Conservation (phyloP, 768 basidiomycete genomes). For the Termitomyces sp. region DNA sequence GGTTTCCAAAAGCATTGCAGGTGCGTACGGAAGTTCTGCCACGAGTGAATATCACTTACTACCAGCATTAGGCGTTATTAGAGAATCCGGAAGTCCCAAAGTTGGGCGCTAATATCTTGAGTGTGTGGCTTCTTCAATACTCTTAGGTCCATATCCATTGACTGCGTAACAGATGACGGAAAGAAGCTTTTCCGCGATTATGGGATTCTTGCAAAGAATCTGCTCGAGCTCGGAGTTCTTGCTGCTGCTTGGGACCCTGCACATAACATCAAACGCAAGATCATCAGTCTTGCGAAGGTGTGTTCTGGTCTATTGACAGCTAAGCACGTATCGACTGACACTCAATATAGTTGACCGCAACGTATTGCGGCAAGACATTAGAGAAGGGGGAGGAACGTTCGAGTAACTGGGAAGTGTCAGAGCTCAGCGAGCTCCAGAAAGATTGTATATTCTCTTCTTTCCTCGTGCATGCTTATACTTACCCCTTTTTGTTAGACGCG, state of each 20-base stretch:
- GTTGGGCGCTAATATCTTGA: constrained; percentile 27
- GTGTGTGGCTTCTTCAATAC: constrained; percentile 12
- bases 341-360: constrained; percentile 21
- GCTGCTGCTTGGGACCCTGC: constrained; percentile 24
- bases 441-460: constrained; percentile 18
- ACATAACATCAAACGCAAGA: constrained; percentile 17
- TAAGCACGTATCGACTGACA: not conserved
- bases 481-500: constrained; percentile 22
- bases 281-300: constrained; percentile 28
- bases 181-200: constrained; percentile 32
- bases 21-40: constrained; percentile 3
- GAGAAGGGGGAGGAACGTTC: constrained; percentile 23
- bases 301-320: not conserved
- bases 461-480: not conserved
- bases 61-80: constrained; percentile 19
- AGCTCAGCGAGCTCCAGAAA: constrained; percentile 17
- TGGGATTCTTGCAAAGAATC: constrained; percentile 26
- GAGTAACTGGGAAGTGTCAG: constrained; percentile 27
- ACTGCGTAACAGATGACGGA: constrained; percentile 24
- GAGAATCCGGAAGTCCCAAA: constrained; percentile 24
- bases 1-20: constrained; percentile 24
- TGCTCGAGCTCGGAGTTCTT: constrained; percentile 29
- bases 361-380: constrained; percentile 25
- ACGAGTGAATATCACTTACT: not conserved
- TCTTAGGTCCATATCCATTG: not conserved